These are phyloP conservation scores for Panaeolus cyanescens DNA, from an alignment of 768 basidiomycete genomes.

Conservation along the genomic window DNA sequence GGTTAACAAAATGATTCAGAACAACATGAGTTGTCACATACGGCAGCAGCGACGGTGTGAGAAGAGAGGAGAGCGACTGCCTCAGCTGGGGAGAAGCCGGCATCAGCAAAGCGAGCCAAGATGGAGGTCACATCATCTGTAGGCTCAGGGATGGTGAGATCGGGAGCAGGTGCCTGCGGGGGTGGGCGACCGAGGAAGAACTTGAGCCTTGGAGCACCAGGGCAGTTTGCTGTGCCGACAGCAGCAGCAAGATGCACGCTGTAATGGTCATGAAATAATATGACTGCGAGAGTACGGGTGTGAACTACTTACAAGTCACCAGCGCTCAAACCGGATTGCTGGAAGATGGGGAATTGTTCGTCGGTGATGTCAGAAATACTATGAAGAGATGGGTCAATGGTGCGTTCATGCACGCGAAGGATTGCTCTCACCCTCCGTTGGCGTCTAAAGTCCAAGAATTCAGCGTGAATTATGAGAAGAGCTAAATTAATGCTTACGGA, in stretches of 20 bases:
- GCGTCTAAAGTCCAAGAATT: conserved; percentile 19
- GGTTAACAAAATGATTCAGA: no score
- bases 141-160: conserved; percentile 15
- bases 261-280: background rate
- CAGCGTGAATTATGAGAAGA: background rate
- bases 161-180: conserved; percentile 32
- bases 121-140: conserved; percentile 30
- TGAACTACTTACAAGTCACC: conserved; percentile 57
- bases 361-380: conserved; percentile 10
- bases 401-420: no score
- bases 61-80: conserved; percentile 39
- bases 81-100: conserved; percentile 35
- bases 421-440: conserved; percentile 35
- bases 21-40: conserved; percentile 27
- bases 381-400: no score
- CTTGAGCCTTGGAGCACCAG: conserved; percentile 43
- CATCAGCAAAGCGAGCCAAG: conserved; percentile 36
- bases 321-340: conserved; percentile 26
- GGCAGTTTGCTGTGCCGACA: conserved; percentile 42
- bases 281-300: no score
- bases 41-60: conserved; percentile 29
- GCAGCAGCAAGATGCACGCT: conserved; percentile 53
- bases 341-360: conserved; percentile 7
- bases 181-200: conserved; percentile 40
- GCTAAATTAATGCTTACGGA: conserved; percentile 20